Evolutionary conservation across 345 rosid genomes (phyloP), one percentile per base, ranked within the genome.

Genomic region (Melastoma malabathricum): DNA sequence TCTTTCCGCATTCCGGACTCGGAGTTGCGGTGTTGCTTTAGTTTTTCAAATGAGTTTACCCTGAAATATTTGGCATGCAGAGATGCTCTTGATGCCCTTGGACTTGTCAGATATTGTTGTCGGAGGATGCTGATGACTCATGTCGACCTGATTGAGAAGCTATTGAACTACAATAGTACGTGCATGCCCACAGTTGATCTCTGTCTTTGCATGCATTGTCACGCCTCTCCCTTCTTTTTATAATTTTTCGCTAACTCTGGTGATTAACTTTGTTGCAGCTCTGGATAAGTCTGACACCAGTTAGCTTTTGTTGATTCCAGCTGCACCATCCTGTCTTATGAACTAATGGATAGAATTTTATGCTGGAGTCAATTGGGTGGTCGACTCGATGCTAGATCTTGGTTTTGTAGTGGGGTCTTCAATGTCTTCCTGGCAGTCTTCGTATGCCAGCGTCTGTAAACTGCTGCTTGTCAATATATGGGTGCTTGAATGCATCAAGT

Each of bases 111-210:
- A 6, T 92, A 92, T 73, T 92, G 98, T 59, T 92, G 97, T 54
- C 79, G 98, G 64, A 60, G 98, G 63, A 92, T 92, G 98, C 95
- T 87, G 9, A 92, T 92, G 95, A 92, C 98, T 59, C 98, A 92
- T 56, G 98, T 92, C 20, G 98, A 92, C 73, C 90, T 92, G 59
- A 92, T 92, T 43, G 99, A 92, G 76, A 92, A 92, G 83, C 99
- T 92, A 67, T 81, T 92, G 59, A 88, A 84, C 75, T 92, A 87
- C 70, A 92, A 92, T 48, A 81, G 98, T 92, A 82, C 61, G 50
- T 23, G 50, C 62, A 52, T 64, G 48, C 4, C 45, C 57, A n/a
- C 61, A 55, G 45, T 43, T 57, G 31, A 29, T 39, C 49, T 46
- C 48, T 29, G 16, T 56, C 43, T 13, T n/a, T 50, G 1, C 18